Conservation (phyloP, 2,329 filamentous ascomycete species). For the Pseudopithomyces maydicus region DNA sequence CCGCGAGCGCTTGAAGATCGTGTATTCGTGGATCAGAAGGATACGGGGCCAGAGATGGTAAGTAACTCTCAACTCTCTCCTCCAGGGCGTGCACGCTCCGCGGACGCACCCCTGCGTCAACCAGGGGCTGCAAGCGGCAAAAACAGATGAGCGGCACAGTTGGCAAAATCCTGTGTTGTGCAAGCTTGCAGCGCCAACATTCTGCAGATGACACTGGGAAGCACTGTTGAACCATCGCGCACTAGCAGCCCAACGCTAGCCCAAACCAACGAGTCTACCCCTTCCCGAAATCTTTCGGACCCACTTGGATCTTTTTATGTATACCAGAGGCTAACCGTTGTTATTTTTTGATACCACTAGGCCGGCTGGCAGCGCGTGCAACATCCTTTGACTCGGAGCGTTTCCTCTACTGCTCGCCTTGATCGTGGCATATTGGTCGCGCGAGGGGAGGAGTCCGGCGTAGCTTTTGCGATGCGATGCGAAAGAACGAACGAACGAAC, state of each 20-base stretch:
- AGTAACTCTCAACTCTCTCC: constrained; percentile 42
- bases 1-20: constrained; percentile 80
- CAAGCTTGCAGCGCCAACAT: constrained; percentile 1
- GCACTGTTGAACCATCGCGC: background rate
- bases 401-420: constrained; percentile 28
- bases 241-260: background rate
- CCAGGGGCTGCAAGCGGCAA: background rate
- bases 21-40: constrained; percentile 75
- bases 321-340: constrained; percentile 12
- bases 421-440: constrained; percentile 17
- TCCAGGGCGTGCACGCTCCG: constrained; percentile 1
- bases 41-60: constrained; percentile 75
- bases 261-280: background rate
- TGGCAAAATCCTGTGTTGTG: background rate
- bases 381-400: constrained; percentile 40
- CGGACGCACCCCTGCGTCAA: constrained; percentile 9
- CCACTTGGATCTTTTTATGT: background rate
- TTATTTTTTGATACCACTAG: too few species aligned
- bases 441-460: background rate
- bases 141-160: background rate
- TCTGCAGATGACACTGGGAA: constrained; percentile 1
- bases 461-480: background rate
- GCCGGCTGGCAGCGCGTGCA: constrained; percentile 39
- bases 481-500: too few species aligned
- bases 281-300: background rate